These are phyloP conservation scores for Paramyrothecium sp. DNA, from an alignment of 2,329 filamentous ascomycete species.

Conservation along the genomic window DNA sequence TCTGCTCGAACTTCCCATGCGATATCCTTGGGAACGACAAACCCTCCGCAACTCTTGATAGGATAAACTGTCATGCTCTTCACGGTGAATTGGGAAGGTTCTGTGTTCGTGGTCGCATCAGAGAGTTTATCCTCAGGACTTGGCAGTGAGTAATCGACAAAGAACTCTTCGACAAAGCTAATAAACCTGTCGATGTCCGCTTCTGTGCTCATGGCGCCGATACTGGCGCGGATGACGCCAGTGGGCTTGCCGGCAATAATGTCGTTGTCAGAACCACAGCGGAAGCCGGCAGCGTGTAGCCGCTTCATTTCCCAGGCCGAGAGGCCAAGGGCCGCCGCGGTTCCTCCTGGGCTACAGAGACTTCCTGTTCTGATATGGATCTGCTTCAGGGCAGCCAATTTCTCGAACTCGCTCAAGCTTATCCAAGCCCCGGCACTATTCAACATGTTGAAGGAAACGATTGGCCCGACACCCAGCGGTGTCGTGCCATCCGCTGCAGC, in stretches of 20 bases:
- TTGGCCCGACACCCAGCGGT: constrained; percentile 61
- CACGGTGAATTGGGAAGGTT: constrained; percentile 33
- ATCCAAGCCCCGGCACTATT: constrained; percentile 71
- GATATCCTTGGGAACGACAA: constrained; percentile 59
- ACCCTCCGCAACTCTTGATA: constrained; percentile 91
- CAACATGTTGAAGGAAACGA: constrained; percentile 80
- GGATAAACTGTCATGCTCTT: constrained; percentile 76
- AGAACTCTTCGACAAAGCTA: constrained; percentile 71
- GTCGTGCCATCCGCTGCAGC: constrained; percentile 13
- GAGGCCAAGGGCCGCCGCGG: constrained; percentile 70
- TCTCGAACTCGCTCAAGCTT: constrained; percentile 83
- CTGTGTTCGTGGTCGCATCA: not conserved
- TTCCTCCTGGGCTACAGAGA: constrained; percentile 87
- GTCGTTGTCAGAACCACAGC: constrained; percentile 82
- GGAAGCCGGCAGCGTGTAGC: constrained; percentile 82
- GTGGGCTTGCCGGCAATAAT: constrained; percentile 83
- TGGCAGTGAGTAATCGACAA: constrained; percentile 25
- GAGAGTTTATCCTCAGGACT: not conserved
- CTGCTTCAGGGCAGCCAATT: constrained; percentile 72
- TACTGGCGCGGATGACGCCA: constrained; percentile 78
- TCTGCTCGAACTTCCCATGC: constrained; percentile 78
- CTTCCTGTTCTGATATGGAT: constrained; percentile 88
- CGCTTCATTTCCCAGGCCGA: constrained; percentile 77
- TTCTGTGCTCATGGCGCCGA: constrained; percentile 86
- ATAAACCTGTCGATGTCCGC: constrained; percentile 73